Evolutionary conservation across 2,329 filamentous ascomycete genomes (phyloP).

Genomic region (Diaporthe batatas): DNA sequence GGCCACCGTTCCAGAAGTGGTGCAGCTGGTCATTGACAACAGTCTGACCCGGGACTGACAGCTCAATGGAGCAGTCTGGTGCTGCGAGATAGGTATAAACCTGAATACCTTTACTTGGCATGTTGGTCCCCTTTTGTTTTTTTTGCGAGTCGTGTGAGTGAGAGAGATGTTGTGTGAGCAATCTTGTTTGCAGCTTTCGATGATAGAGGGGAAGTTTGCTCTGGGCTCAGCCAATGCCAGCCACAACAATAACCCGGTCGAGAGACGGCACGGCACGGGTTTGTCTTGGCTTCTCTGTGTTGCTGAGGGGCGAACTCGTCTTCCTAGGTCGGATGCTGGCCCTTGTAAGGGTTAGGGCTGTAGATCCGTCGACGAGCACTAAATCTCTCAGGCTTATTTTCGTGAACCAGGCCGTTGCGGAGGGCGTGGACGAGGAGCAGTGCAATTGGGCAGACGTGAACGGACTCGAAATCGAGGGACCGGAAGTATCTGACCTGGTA

Average conservation of each 20-base stretch:
- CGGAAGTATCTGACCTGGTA: too few relatives aligned
- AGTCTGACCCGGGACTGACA: conserved; percentile 57
- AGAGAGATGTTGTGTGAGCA: not conserved
- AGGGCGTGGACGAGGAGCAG: too few relatives aligned
- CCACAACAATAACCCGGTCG: conserved; percentile 1
- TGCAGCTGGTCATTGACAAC: conserved; percentile 52
- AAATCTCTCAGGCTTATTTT: not conserved
- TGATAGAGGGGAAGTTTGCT: conserved; percentile 15
- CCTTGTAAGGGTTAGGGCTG: conserved; percentile 30
- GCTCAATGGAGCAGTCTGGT: conserved; percentile 57
- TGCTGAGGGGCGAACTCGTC: conserved; percentile 10
- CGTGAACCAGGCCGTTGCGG: too few relatives aligned
- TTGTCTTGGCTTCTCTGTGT: conserved; percentile 16
- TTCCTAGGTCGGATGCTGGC: not conserved
- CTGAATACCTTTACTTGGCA: conserved; percentile 59
- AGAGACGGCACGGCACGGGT: conserved; percentile 20
- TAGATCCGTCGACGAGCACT: not conserved
- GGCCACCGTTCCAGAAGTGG: conserved; percentile 54
- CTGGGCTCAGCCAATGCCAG: conserved; percentile 10
- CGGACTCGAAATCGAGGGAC: too few relatives aligned
- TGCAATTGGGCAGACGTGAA: too few relatives aligned
- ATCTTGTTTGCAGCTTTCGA: not conserved
- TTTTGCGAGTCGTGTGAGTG: not conserved
- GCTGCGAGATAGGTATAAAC: conserved; percentile 56
- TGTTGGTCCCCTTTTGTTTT: conserved; percentile 42